phyloP scores from a whole-genome alignment of 2,329 filamentous ascomycete genomes.

The Aspergillus flavus region DNA sequence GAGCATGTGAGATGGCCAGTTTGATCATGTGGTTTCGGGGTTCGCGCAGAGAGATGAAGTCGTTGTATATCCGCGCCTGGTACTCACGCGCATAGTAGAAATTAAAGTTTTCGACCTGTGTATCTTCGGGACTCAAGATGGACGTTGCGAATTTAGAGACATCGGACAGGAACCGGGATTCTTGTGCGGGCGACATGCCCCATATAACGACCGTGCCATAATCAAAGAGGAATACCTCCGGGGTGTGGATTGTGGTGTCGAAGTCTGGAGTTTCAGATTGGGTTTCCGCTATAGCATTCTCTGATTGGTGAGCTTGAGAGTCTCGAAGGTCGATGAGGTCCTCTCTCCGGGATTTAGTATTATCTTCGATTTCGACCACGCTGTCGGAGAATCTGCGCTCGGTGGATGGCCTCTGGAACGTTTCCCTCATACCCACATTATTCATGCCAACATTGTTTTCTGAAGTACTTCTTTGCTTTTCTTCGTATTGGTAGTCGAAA shows the following conservation, averaged over 20 bases:
- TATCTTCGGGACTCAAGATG: conserved; percentile 82
- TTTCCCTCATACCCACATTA: conserved; percentile 36
- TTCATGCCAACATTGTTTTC: conserved; percentile 40
- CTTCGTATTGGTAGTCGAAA: conserved; percentile 72
- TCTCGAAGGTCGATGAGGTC: conserved; percentile 66
- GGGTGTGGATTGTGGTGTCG: conserved; percentile 84
- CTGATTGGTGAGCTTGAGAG: conserved; percentile 29
- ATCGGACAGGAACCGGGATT: conserved; percentile 89
- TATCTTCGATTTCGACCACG: conserved; percentile 67
- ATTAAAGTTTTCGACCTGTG: conserved; percentile 97
- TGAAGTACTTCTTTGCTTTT: conserved; percentile 37
- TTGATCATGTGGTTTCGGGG: conserved; percentile 99
- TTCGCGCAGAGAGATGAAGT: conserved; percentile 93
- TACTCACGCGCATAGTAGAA: conserved; percentile 99
- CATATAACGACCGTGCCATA: conserved; percentile 98
- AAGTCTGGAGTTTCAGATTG: conserved; percentile 64
- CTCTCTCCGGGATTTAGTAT: conserved; percentile 58
- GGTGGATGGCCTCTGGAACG: conserved; percentile 40
- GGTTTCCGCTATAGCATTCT: conserved; percentile 28
- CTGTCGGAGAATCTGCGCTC: conserved; percentile 71
- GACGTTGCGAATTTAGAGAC: conserved; percentile 92
- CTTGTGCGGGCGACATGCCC: conserved; percentile 92
- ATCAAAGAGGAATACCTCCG: conserved; percentile 94
- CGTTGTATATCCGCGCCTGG: conserved; percentile 98
- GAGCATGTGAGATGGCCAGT: conserved; percentile 90